Percentiles rank a stretch among this genome's conserved stretches.
Evolutionary conservation across 148 eudicot species (phyloP).

Genomic region (Polygonum maritimum): DNA sequence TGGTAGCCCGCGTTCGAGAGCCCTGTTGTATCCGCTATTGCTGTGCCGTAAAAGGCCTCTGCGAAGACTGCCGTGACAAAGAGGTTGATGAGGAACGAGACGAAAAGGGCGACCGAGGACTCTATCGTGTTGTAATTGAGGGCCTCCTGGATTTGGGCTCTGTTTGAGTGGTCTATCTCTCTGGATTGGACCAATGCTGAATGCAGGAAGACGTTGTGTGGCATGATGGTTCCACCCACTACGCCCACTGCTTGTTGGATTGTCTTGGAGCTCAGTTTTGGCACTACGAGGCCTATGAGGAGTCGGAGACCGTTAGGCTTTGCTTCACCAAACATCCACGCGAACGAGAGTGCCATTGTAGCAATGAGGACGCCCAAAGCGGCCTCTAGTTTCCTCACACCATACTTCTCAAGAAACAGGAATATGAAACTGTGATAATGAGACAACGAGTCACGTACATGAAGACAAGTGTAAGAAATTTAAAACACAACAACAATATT

Average conservation of each 20-base stretch:
- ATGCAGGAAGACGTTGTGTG: constrained; percentile 95
- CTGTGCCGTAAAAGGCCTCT: constrained; percentile 78
- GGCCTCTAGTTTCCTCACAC: constrained; percentile 93
- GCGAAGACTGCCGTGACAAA: constrained; percentile 91
- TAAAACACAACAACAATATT: too few relatives aligned
- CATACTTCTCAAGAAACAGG: constrained; percentile 81
- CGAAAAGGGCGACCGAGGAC: constrained; percentile 55
- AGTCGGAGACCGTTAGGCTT: constrained; percentile 79
- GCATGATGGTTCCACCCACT: constrained; percentile 96
- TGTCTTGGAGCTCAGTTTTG: constrained; percentile 87
- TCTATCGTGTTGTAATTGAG: constrained; percentile 80
- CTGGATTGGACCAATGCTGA: constrained; percentile 95
- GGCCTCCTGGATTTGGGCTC: constrained; percentile 73
- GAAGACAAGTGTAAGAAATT: too few relatives aligned
- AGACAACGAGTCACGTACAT: too few relatives aligned
- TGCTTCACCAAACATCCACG: constrained; percentile 99
- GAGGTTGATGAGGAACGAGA: constrained; percentile 80
- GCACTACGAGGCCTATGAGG: constrained; percentile 71
- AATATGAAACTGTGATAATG: constrained; percentile 83
- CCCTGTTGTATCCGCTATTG: constrained; percentile 62
- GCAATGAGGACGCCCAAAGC: constrained; percentile 89
- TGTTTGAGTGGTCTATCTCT: constrained; percentile 59
- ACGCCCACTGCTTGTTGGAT: constrained; percentile 91
- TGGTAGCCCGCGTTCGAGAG: constrained; percentile 80
- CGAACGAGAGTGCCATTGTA: constrained; percentile 76